Base-by-base conservation (phyloP, 1,139 yeast species). In the Debaryomycetaceae sp. region DNA sequence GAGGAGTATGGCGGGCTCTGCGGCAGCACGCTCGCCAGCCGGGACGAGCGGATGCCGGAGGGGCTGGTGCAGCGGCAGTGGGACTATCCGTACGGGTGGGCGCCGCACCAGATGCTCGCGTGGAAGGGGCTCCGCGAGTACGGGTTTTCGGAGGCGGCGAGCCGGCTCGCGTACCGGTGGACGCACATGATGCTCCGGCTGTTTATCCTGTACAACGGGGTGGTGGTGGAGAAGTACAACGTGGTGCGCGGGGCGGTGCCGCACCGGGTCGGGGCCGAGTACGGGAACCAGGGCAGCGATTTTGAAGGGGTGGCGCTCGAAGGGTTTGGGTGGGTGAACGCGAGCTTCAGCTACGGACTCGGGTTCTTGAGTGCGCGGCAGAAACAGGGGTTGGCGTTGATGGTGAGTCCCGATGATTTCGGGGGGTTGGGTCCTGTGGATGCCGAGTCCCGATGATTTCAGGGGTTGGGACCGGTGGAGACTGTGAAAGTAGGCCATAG, bases 21-120 rank as follows among this genome's bases (percentile, higher is more conserved):
- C 2, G 80, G 95, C 0, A 94, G 97, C 25, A 80, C 95, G 0
- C 68, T 74, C 39, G 54, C 67, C 41, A 77, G 90, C 4, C 64
- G 95, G 34, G n/a, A n/a, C n/a, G n/a, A n/a, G n/a, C n/a, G n/a
- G n/a, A n/a, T n/a, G n/a, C n/a, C n/a, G n/a, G n/a, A n/a, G n/a
- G 96, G 96, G 16, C 73, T 62, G 13, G 60, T 81, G 19, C 75
- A 82, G 21, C 70, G 97, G 52, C 98, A 90, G 58, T 90, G 98
- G 98, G 98, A 90, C 52, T 90, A 78, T 50, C 98, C 98, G 5
- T 85, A 64, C 47, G 98, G 97, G 4, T 90, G 98, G 98, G 96
- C 98, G 0, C 98, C 98, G 2, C 98, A 92, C 51, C 98, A 90
- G 52, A 83, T 90, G 14, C 57, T 90, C 31, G 92, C 95, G 1